Evolutionary conservation across 78 protist species (phyloP).

Genomic region (Carpediemonas membranifera): DNA sequence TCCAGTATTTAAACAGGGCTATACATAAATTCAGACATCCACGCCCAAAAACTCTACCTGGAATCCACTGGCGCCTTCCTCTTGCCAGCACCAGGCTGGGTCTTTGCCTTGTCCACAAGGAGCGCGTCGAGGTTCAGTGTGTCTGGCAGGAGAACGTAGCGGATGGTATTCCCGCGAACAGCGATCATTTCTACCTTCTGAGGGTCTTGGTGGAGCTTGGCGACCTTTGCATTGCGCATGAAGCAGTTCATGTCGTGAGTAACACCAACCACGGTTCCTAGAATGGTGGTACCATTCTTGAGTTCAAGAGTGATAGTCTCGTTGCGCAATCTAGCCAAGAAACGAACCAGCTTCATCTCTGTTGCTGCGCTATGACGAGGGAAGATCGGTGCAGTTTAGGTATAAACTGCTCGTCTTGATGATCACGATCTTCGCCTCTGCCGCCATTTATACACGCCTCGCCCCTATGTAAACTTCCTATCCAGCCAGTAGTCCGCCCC

Average conservation of each 20-base stretch:
- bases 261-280: slow-evolving; percentile 79
- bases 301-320: slow-evolving; percentile 93
- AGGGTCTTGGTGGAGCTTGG: slow-evolving; percentile 73
- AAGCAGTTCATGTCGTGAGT: slow-evolving; percentile 88
- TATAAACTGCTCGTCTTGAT: no score
- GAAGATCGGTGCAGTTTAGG: no score
- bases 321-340: slow-evolving; percentile 71
- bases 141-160: slow-evolving; percentile 86
- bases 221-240: slow-evolving; percentile 76
- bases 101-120: slow-evolving; percentile 75
- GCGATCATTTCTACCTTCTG: slow-evolving; percentile 65
- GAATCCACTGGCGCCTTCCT: no score
- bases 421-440: no score
- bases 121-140: slow-evolving; percentile 78
- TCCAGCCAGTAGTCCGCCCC: no score
- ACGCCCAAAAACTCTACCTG: no score
- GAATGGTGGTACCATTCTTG: slow-evolving; percentile 88
- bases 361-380: neutral
- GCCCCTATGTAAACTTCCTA: no score
- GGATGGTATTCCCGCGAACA: slow-evolving; percentile 89
- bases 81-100: no score
- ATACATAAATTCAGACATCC: no score
- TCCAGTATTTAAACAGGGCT: no score
- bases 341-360: slow-evolving; percentile 35
- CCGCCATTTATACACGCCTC: no score